Conservation (phyloP, 257 asterid genomes). For the Solanum chmielewskii region DNA sequence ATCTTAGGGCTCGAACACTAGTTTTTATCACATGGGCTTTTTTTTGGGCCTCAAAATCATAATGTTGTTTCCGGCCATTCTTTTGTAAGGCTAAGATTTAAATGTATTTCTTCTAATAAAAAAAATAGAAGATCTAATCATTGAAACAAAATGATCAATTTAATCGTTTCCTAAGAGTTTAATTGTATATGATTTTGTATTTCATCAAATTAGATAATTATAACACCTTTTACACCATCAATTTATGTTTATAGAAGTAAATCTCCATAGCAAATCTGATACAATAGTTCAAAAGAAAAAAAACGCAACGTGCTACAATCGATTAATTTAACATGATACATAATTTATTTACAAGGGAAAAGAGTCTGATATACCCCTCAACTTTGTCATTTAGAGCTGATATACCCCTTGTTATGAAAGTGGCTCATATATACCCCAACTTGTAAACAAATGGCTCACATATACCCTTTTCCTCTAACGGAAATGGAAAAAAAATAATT, state of each 20-base stretch:
- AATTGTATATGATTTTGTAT: not conserved
- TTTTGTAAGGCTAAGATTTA: not conserved
- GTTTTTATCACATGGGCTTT: not conserved
- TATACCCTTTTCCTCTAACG: too few species aligned
- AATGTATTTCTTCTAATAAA: not conserved
- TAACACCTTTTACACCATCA: not conserved
- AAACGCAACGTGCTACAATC: not conserved
- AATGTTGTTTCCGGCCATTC: not conserved
- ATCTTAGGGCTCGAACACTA: too few species aligned
- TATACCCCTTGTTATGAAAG: too few species aligned
- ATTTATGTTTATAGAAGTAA: too few species aligned
- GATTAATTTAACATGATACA: not conserved
- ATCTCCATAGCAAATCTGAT: not conserved
- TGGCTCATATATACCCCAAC: too few species aligned
- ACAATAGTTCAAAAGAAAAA: too few species aligned
- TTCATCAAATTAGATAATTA: not conserved
- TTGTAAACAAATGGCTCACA: too few species aligned
- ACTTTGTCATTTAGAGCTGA: too few species aligned
- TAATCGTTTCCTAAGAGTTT: not conserved
- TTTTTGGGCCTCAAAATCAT: not conserved
- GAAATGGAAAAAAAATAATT: too few species aligned
- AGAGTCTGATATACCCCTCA: too few species aligned
- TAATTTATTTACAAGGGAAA: too few species aligned
- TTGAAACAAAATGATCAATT: not conserved
- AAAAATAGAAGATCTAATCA: not conserved